These are phyloP conservation scores for Vanrija pseudolonga DNA, from an alignment of 1,284 basidiomycete species.

Conservation along the genomic window DNA sequence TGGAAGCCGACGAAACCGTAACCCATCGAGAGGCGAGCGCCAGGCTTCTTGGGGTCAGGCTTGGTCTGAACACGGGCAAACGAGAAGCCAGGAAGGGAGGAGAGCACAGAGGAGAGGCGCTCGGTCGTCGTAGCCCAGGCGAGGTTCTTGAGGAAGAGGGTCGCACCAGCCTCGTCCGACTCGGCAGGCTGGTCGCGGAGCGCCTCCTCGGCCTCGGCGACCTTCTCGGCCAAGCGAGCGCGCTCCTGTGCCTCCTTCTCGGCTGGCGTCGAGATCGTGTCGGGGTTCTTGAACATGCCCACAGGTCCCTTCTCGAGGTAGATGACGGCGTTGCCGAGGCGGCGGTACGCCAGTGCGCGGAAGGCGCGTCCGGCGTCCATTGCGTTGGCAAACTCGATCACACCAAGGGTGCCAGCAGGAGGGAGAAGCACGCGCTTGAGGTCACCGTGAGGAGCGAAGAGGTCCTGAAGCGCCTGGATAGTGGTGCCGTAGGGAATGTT, in stretches of 20 bases:
- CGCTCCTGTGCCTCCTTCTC: slow-evolving; percentile 51
- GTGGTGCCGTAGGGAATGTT: slow-evolving; percentile 94
- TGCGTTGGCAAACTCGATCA: slow-evolving; percentile 76
- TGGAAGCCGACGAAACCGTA: slow-evolving; percentile 95
- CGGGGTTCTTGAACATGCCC: slow-evolving; percentile 61
- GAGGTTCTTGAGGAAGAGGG: slow-evolving; percentile 93
- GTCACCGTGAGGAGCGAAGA: slow-evolving; percentile 76
- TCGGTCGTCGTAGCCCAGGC: slow-evolving; percentile 83
- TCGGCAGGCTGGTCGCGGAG: slow-evolving; percentile 51
- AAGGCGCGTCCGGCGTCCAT: slow-evolving; percentile 73
- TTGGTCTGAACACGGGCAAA: slow-evolving; percentile 92
- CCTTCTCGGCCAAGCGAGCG: slow-evolving; percentile 26
- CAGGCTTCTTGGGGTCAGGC: slow-evolving; percentile 70
- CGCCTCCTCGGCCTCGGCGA: slow-evolving; percentile 18
- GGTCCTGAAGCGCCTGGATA: slow-evolving; percentile 64
- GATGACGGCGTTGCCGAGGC: slow-evolving; percentile 81
- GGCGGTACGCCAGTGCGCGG: slow-evolving; percentile 76
- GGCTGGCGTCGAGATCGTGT: slow-evolving; percentile 15
- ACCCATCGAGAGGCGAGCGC: slow-evolving; percentile 75
- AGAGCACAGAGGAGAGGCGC: slow-evolving; percentile 66
- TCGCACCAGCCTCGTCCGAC: slow-evolving; percentile 64
- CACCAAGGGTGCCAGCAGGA: slow-evolving; percentile 88
- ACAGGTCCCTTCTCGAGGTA: slow-evolving; percentile 91
- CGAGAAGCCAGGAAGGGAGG: slow-evolving; percentile 72
- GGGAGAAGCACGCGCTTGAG: slow-evolving; percentile 78